Base-by-base conservation (phyloP, 1,284 basidiomycete species). In the Malassezia obtusa region DNA sequence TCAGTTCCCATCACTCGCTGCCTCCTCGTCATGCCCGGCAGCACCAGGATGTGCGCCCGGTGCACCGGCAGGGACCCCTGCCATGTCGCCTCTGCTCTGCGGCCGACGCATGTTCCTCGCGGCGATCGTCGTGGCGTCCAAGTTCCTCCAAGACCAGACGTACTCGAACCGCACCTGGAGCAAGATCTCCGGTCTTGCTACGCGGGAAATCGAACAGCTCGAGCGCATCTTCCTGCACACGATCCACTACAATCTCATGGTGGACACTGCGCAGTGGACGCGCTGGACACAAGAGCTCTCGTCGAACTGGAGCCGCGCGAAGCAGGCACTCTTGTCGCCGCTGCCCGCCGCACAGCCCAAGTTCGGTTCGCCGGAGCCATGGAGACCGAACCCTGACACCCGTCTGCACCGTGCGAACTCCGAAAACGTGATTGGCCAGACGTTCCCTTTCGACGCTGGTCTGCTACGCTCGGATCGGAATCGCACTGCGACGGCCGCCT, bases 121-220 rank as follows among this genome's bases (percentile, higher is more conserved):
- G 0, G 83, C 87, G 0, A 77, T 94, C 32, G 88, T 94, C 58
- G 78, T 89, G 39, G 89, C 89, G 0, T 85, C 85, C 25, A 94
- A 95, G 72, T 92, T 91, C 74, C 82, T 86, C 53, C 88, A 91
- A 76, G 90, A 95, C 68, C 84, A 86, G 51, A 89, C 86, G 49
- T 94, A 90, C 68, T 89, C 86, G 14, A 92, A 94, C 73, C 51
- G 63, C 25, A 89, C 89, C 17, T 94, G 89, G 89, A 83, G 86
- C 7, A 89, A 89, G 68, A 76, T 78, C 43, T 73, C 74, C 12
- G 77, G 76, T 6, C 60, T 78, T 4, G 60, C 67, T 15, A 65
- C 75, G 25, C 54, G 57, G 35, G 77, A 78, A 52, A 71, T 78
- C 44, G 75, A 75, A 50, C 52, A 59, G 35, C 73, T 77, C 39